Base-by-base conservation (phyloP, 768 basidiomycete species). In the Lactarius psammicola region DNA sequence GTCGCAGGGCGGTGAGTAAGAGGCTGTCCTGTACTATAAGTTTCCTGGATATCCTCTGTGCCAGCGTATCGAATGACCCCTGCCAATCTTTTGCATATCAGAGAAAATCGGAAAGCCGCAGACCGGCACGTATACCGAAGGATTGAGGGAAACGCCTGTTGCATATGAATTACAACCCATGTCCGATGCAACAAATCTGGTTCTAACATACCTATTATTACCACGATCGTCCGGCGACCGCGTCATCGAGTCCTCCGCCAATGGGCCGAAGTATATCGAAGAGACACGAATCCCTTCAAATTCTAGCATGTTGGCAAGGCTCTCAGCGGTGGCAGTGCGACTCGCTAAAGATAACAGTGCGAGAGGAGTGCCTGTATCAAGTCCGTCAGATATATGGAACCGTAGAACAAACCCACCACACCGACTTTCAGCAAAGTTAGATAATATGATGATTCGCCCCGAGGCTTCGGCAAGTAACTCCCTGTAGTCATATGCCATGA, bases 361-460 rank as follows among this genome's bases (percentile, higher is more conserved):
- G 17, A 63, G 62, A 28, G 62, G 62, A 54, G 66, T 55, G 34
- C 38, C 66, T 67, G 36, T 36, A 36, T 40, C 20, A 13, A n/a
- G 18, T 6, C 5, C 44, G 58, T 5, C 46, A 17, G 31, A 34
- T n/a, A 57, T 15, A 46, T 28, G 26, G 33, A 23, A 9, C 8
- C 2, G 34, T 23, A 49, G 49, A 42, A 38, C 5, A 40, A 20
- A 44, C 13, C 28, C 28, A 62, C 10, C 17, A 17, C 20, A 56
- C 63, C 23, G 26, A 70, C 64, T 44, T 33, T 71, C 63, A 31
- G 60, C 26, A 66, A 72, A 72, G 44, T 63, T 64, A n/a, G 72
- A 64, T 46, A 75, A 56, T 33, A 76, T 59, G 42, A 76, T 70
- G 4, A 77, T 69, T 53, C 76, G 68, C 31, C 75, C 76, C n/a